Percentiles rank a stretch among this genome's conserved stretches.
phyloP scores from a whole-genome alignment of 176 grass and related monocot genomes.

The Lolium multiflorum region DNA sequence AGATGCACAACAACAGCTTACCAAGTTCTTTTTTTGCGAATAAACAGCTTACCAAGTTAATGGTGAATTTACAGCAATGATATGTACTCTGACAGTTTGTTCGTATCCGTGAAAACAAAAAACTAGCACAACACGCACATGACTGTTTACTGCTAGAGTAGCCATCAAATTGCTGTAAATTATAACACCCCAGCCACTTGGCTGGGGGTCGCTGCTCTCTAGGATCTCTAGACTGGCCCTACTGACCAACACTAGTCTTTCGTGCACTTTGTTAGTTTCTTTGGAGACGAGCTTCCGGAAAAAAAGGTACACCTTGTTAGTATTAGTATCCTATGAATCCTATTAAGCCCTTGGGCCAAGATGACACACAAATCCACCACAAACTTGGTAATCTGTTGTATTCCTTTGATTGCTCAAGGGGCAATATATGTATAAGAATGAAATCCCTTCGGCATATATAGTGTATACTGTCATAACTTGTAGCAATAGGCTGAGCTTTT shows the following conservation, averaged over 20 bases:
- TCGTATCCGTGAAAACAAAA: not conserved
- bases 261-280: no score
- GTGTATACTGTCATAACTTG: constrained; percentile 20
- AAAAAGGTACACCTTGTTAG: no score
- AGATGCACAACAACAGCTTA: not conserved
- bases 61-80: not conserved
- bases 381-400: not conserved
- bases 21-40: not conserved
- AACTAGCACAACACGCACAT: not conserved
- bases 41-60: not conserved
- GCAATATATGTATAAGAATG: not conserved
- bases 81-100: not conserved
- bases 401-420: not conserved
- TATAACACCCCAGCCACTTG: no score
- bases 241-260: no score
- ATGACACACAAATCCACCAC: not conserved
- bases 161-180: not conserved
- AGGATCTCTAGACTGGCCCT: no score
- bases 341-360: no score
- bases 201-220: no score
- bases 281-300: no score
- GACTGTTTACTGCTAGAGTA: constrained; percentile 17
- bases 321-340: no score
- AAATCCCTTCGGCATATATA: constrained; percentile 8
- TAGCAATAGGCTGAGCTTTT: constrained; percentile 3